Base-by-base conservation (phyloP, 176 grass and related monocot genomes). In the Eleusine coracana region DNA sequence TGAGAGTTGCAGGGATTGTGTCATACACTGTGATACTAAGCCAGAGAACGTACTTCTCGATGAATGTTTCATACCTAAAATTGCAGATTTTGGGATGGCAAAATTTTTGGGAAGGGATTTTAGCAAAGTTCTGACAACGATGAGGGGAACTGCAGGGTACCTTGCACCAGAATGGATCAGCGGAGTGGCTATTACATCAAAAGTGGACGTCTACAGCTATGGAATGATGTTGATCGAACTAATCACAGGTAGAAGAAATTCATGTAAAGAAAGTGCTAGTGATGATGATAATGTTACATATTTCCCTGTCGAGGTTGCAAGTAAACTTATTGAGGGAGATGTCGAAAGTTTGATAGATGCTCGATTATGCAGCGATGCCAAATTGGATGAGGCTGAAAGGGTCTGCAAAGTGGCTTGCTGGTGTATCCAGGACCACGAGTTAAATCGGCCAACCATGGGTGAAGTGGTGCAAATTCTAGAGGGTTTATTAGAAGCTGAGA, bases 171-270 rank as follows among this genome's bases (percentile, higher is more conserved):
- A 44, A 44, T 92, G 84, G 87, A 87, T 92, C 41, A 84, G 65
- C 2, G 84, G 84, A 11, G 74, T 68, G 12, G 50, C 87, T 1
- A 84, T 92, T 42, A 87, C 87, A 3, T 2, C 71, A 16, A 92
- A 92, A 54, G 75, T 76, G 10, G 84, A 89, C 78, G 87, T 92
- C 2, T 89, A 92, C 21, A 89, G 83, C 68, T 92, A 86, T 1
- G 83, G 86, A 25, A 86, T 92, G 90, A 80, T 89, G 79, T 29
- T 92, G 42, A 63, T 89, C 4, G 90, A 92, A 69, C 86, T 89
- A 6, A 46, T 92, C 76, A 86, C 86, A 0, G 79, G 86, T 12
- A 64, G 31, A 13, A 69, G 81, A 34, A 89, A 92, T 58, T 66
- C 18, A 31, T 54, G 68, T 42, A 82, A 75, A 14, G 28, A 52